phyloP scores from a whole-genome alignment of 768 basidiomycete species.

The Rhodotorula kratochvilovae region DNA sequence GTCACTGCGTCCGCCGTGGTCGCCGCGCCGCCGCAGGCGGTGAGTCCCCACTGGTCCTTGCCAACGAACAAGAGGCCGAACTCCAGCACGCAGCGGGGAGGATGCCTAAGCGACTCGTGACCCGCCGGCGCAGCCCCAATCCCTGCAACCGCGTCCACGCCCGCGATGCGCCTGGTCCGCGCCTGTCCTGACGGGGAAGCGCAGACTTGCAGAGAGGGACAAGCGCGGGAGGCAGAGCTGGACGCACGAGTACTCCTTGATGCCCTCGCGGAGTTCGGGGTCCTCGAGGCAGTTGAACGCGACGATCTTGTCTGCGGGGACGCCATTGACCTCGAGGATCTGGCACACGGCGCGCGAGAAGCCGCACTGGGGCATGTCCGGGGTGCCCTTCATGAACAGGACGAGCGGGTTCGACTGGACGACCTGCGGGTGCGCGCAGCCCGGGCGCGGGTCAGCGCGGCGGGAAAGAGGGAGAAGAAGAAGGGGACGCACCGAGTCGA shows the following conservation, averaged over 20 bases:
- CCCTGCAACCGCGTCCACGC: no score
- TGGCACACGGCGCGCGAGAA: slow-evolving; percentile 93
- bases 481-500: slow-evolving; percentile 22
- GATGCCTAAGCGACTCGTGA: no score
- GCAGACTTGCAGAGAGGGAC: background rate
- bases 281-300: slow-evolving; percentile 89
- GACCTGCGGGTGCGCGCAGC: slow-evolving; percentile 54
- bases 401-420: slow-evolving; percentile 74
- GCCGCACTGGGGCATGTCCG: slow-evolving; percentile 78
- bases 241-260: slow-evolving; percentile 95
- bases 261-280: slow-evolving; percentile 69
- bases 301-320: slow-evolving; percentile 72
- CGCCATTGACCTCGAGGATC: slow-evolving; percentile 68
- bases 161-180: no score
- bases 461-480: background rate
- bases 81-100: no score
- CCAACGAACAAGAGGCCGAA: no score
- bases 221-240: background rate
- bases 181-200: no score
- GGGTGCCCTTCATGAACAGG: slow-evolving; percentile 97
- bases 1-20: no score
- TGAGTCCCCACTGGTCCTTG: no score
- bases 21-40: no score
- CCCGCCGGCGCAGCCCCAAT: no score
- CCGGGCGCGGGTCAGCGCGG: background rate